Conservation (phyloP, 257 asterid genomes). For the Solanum appendiculatum region DNA sequence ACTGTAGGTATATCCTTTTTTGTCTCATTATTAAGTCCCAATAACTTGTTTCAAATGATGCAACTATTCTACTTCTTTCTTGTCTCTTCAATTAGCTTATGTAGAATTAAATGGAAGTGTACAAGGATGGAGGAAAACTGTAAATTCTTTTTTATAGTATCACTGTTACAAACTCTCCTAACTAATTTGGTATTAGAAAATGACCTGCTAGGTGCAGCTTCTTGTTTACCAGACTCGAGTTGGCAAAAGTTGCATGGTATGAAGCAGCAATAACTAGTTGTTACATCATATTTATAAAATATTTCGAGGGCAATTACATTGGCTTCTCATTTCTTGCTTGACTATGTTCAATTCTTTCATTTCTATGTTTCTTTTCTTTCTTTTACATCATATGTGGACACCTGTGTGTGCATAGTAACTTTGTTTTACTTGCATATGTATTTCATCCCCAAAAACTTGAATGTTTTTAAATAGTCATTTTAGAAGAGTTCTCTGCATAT, state of each 20-base stretch:
- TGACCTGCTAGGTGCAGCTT: neutral
- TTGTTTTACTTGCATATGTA: neutral
- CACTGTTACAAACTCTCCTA: neutral
- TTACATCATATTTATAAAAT: neutral
- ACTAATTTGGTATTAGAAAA: neutral
- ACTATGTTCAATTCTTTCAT: neutral
- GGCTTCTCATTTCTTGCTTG: neutral
- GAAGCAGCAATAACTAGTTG: neutral
- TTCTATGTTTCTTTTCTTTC: neutral
- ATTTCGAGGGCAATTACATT: neutral
- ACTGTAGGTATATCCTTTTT: conserved; percentile 5
- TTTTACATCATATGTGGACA: neutral
- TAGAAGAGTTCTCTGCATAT: neutral
- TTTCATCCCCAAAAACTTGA: neutral
- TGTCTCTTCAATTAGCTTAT: neutral
- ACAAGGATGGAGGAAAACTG: neutral
- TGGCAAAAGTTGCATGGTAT: neutral
- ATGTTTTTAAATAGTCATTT: neutral
- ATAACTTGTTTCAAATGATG: neutral
- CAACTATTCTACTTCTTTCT: neutral
- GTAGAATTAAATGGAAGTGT: neutral
- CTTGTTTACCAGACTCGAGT: neutral
- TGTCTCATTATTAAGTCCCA: neutral
- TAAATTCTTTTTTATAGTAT: neutral
- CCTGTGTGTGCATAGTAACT: neutral